Percentiles rank a stretch among this genome's conserved stretches.
phyloP scores from a whole-genome alignment of 2,329 filamentous ascomycete genomes.

The Stemphylium lycopersici region DNA sequence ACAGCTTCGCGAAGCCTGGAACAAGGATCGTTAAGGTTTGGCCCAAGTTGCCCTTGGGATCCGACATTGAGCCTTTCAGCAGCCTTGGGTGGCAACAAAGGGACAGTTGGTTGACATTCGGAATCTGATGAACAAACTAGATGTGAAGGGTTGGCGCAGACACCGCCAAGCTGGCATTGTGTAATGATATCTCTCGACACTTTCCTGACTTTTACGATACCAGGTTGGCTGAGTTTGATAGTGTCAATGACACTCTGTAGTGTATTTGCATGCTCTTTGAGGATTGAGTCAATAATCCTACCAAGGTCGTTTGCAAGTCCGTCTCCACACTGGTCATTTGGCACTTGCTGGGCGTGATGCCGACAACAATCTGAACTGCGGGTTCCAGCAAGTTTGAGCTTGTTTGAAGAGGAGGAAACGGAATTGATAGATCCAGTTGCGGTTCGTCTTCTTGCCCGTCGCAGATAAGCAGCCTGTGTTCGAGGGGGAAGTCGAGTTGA shows the following conservation, averaged over 20 bases:
- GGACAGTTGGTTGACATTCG: constrained; percentile 15
- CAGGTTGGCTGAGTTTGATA: constrained; percentile 33
- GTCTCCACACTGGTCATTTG: constrained; percentile 32
- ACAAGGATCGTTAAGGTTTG: constrained; percentile 42
- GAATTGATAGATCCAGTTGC: constrained; percentile 21
- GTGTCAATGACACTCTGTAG: constrained; percentile 51
- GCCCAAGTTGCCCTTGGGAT: constrained; percentile 28
- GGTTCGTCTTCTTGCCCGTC: constrained; percentile 13
- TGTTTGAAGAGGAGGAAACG: constrained; percentile 13
- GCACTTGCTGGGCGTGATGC: constrained; percentile 22
- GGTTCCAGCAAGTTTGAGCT: background rate
- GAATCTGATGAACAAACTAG: background rate
- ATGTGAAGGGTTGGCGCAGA: constrained; percentile 5
- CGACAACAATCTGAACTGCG: constrained; percentile 12
- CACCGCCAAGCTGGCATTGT: constrained; percentile 10
- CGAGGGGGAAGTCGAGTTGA: constrained; percentile 18
- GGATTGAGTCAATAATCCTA: constrained; percentile 49
- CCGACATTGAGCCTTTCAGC: constrained; percentile 37
- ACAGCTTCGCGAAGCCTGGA: constrained; percentile 26
- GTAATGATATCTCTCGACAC: constrained; percentile 29
- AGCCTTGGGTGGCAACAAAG: constrained; percentile 25
- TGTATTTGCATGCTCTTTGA: constrained; percentile 49
- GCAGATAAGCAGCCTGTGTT: constrained; percentile 4
- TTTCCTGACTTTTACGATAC: constrained; percentile 22
- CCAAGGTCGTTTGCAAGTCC: constrained; percentile 45